These are phyloP conservation scores for Iberis pinnata DNA, from an alignment of 345 rosid species.

Conservation along the genomic window DNA sequence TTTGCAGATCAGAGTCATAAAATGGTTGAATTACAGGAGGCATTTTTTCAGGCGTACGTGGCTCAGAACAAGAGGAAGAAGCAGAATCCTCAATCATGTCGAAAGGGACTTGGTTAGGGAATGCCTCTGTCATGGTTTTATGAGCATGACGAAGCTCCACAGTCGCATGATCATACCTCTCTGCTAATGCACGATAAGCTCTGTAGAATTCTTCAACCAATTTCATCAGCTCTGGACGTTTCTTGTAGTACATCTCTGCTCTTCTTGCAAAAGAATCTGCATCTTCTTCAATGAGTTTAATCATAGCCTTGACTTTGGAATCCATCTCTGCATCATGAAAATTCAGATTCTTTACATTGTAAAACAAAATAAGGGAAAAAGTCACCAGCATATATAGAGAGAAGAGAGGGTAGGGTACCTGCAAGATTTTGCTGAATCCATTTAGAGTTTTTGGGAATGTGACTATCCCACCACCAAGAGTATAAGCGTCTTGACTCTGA, in stretches of 20 bases:
- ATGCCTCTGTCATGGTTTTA: slow-evolving; percentile 73
- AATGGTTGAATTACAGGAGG: slow-evolving; percentile 30
- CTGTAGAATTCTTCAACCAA: slow-evolving; percentile 95
- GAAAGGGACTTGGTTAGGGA: slow-evolving; percentile 72
- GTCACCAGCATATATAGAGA: neutral
- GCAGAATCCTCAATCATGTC: slow-evolving; percentile 53
- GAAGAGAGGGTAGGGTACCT: no score
- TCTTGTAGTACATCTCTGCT: slow-evolving; percentile 94
- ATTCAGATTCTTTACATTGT: no score
- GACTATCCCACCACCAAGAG: slow-evolving; percentile 99
- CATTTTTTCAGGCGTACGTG: slow-evolving; percentile 59
- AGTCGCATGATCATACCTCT: slow-evolving; percentile 92
- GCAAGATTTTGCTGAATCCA: slow-evolving; percentile 96
- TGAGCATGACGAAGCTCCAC: slow-evolving; percentile 86
- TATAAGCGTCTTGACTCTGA: slow-evolving; percentile 64
- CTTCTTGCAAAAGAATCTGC: slow-evolving; percentile 95
- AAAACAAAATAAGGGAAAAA: no score
- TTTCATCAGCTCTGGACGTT: slow-evolving; percentile 89
- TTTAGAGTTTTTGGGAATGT: slow-evolving; percentile 88
- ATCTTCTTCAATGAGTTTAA: slow-evolving; percentile 92
- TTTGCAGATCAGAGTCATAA: slow-evolving; percentile 37
- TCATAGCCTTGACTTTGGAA: slow-evolving; percentile 83
- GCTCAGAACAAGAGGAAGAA: slow-evolving; percentile 51
- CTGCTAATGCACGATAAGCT: slow-evolving; percentile 94
- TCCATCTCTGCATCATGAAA: slow-evolving; percentile 72